These are phyloP conservation scores for Craterostigma plantagineum DNA, from an alignment of 257 asterid species.

Conservation along the genomic window DNA sequence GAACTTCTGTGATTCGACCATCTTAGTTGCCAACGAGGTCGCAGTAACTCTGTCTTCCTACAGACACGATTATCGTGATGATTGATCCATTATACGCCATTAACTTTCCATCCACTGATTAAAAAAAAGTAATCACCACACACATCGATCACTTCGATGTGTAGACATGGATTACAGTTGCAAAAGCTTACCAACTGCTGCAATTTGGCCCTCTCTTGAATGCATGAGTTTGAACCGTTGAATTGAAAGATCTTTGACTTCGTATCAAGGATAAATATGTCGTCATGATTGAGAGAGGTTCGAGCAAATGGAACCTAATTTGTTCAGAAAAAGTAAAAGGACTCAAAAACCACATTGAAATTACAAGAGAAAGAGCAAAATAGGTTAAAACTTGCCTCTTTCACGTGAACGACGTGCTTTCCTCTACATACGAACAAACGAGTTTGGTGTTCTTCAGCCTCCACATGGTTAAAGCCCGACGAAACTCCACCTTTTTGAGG, in stretches of 20 bases:
- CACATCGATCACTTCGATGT: no score
- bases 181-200: no score
- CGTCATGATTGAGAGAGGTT: slow-evolving; percentile 61
- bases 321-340: slow-evolving; percentile 4
- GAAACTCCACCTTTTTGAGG: slow-evolving; percentile 58
- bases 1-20: no score
- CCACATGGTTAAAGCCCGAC: slow-evolving; percentile 37
- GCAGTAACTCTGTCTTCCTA: no score
- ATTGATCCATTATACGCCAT: no score
- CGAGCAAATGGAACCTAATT: slow-evolving; percentile 54
- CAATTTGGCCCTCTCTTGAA: slow-evolving; percentile 84
- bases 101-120: no score
- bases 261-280: no score
- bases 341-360: background rate
- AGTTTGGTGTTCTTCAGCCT: slow-evolving; percentile 29
- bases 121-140: no score
- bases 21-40: no score
- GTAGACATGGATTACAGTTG: no score
- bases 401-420: slow-evolving; percentile 60
- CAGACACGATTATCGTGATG: no score
- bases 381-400: slow-evolving; percentile 34
- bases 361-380: slow-evolving; percentile 4
- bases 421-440: slow-evolving; percentile 73
- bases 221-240: slow-evolving; percentile 58
- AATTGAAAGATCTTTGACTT: slow-evolving; percentile 57